phyloP scores from a whole-genome alignment of 257 asterid species.

The Fraxinus anomala region DNA sequence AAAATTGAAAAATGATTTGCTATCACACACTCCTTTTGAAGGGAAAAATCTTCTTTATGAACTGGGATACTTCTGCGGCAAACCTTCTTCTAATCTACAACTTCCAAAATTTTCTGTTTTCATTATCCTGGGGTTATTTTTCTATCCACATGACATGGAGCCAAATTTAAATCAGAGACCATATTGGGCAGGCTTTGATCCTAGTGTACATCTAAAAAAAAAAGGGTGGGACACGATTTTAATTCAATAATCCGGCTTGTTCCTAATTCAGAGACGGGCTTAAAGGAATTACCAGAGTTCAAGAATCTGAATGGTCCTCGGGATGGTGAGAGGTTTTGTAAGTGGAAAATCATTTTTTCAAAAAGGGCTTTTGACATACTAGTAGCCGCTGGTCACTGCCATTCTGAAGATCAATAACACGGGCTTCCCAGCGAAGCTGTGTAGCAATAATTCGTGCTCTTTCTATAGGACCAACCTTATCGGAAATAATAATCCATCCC shows the following conservation, averaged over 20 bases:
- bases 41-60: constrained; percentile 39
- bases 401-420: constrained; percentile 76
- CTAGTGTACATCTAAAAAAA: constrained; percentile 13
- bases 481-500: constrained; percentile 92
- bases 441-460: constrained; percentile 61
- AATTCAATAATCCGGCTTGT: background rate
- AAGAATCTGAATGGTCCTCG: constrained; percentile 39
- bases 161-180: constrained; percentile 25
- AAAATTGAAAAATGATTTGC: constrained; percentile 42
- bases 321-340: constrained; percentile 36
- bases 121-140: constrained; percentile 28
- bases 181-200: constrained; percentile 30
- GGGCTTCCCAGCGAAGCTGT: constrained; percentile 91
- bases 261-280: background rate
- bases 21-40: constrained; percentile 51
- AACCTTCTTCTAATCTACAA: constrained; percentile 58
- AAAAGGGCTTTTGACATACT: constrained; percentile 84
- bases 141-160: constrained; percentile 20
- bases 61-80: constrained; percentile 43
- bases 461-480: constrained; percentile 61
- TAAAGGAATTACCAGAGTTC: constrained; percentile 42
- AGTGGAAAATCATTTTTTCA: constrained; percentile 59
- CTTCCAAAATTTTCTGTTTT: constrained; percentile 48
- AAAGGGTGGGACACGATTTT: background rate
- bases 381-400: constrained; percentile 91